Evolutionary conservation across 2,329 filamentous ascomycete species (phyloP), one percentile per base, ranked within the genome.

Genomic region (Aspergillus brunneoviolaceus): DNA sequence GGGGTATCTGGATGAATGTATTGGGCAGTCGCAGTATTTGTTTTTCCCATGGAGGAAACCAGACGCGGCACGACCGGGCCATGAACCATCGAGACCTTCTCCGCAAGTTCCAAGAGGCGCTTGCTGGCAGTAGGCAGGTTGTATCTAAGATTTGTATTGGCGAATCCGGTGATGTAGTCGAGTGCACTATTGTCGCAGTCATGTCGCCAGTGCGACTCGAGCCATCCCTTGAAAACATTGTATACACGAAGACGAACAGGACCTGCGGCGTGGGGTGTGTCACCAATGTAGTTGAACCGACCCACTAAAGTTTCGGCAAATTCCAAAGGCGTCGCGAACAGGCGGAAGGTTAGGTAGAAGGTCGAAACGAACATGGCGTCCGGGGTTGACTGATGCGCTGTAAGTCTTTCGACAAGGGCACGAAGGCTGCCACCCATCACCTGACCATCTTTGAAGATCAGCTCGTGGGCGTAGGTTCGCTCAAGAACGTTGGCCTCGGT

Each of bases 161-260:
- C 92, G 75, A 99, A 99, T 1, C 86, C 81, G 35, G 89, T 82
- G 63, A 99, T 96, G 52, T 90, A 80, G 0, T 84, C 81, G 9
- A 99, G 81, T 1, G 93, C 92, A 12, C 86, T 84, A 56, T 86
- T 85, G 72, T 99, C 95, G 11, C 88, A 87, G 60, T 92, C 87
- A 64, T 91, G 87, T 51, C 90, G 87, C 94, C 95, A 99, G 76
- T 99, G 92, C 6, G 90, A 95, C 78, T 98, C 95, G 21, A 99
- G 81, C 95, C 95, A 99, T 48, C 91, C 90, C 77, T 99, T 99
- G 82, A 99, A 92, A 59, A 92, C 89, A 73, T 99, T 98, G 80
- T 96, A 98, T 1, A 98, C 92, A 55, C 95, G 87, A 51, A 99
- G 81, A 54, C 93, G 88, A 23, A 98, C 94, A 0, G 94, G 91